Evolutionary conservation across 768 basidiomycete species (phyloP).

Genomic region (Lactifluus volemus): DNA sequence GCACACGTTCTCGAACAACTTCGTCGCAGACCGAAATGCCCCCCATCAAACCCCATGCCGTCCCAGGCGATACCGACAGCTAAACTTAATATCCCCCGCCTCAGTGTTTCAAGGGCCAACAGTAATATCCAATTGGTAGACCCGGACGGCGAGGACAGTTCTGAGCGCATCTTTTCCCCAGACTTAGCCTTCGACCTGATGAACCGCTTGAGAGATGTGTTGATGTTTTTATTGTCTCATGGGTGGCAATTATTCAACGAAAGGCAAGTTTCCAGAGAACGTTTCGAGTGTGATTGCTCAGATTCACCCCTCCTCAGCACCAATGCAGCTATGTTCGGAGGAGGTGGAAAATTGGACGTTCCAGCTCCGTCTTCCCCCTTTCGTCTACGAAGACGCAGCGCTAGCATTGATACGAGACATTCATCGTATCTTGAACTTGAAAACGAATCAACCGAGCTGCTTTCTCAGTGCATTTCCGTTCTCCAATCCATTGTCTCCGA

Average conservation of each 20-base stretch:
- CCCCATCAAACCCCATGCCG: constrained; percentile 19
- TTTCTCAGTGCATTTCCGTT: constrained; percentile 50
- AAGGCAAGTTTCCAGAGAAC: not conserved
- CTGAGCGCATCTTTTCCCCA: constrained; percentile 44
- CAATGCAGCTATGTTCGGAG: not conserved
- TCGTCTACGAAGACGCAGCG: constrained; percentile 35
- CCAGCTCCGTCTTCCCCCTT: constrained; percentile 31
- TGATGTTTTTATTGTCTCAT: constrained; percentile 24
- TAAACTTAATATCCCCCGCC: not conserved
- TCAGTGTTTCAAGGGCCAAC: constrained; percentile 3
- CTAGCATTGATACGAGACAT: constrained; percentile 37
- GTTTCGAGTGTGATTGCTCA: not conserved
- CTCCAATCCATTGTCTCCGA: constrained; percentile 58
- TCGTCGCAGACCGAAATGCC: constrained; percentile 46
- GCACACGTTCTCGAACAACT: constrained; percentile 57
- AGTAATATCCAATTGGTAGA: not conserved
- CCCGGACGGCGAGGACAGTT: constrained; percentile 40
- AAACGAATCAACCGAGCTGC: constrained; percentile 40
- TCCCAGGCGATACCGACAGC: not conserved
- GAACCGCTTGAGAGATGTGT: constrained; percentile 51
- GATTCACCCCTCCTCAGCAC: not conserved
- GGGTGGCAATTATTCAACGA: constrained; percentile 15
- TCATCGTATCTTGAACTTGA: constrained; percentile 33
- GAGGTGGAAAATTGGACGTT: not conserved
- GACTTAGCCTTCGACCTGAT: constrained; percentile 57